Base-by-base conservation (phyloP, 352 stramenopile genomes). In the Phytophthora meadii region DNA sequence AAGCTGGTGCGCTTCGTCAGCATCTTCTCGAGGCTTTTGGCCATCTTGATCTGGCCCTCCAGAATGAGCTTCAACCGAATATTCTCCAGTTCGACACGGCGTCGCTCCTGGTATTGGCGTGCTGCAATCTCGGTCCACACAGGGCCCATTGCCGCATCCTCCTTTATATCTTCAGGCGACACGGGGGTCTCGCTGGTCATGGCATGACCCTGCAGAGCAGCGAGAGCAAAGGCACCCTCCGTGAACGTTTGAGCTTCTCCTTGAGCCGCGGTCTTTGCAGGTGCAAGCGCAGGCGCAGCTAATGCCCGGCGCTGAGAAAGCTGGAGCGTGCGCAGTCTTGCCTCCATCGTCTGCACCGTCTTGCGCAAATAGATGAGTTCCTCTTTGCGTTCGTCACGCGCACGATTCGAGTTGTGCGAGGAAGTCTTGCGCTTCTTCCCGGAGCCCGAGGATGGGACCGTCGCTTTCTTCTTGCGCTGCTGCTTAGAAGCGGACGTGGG, bases 351-450 rank as follows among this genome's bases (percentile, higher is more conserved):
- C 37, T 74, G 55, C 41, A 89, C 77, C 32, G 66, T 84, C 53
- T 84, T 77, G 64, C 79, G 79, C 42, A 90, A 57, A 62, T 89
- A 89, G 34, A 89, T 81, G 32, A 90, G 74, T 65, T 90, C 82
- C 37, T 90, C 78, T 55, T 88, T 87, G 46, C 76, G 78, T 65
- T 84, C 72, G 52, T 87, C 78, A 49, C 78, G 78, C 36, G 78
- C 78, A 19, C 74, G 74, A 57, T 87, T 87, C 46, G 77, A 84
- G 65, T 87, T 84, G 56, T 85, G 74, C 3, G 67, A 73, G 2
- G 76, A 53, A 5, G 76, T 81, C 69, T 84, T 87, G 8, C 65
- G 68, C 59, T 83, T 82, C 53, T 77, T 81, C 7, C 57, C 64
- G 5, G 34, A 57, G 10, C 22, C 41, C n/a, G 51, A 46, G 10